These are phyloP conservation scores for Talaromyces sp. DNA, from an alignment of 2,329 filamentous ascomycete species.

Conservation along the genomic window DNA sequence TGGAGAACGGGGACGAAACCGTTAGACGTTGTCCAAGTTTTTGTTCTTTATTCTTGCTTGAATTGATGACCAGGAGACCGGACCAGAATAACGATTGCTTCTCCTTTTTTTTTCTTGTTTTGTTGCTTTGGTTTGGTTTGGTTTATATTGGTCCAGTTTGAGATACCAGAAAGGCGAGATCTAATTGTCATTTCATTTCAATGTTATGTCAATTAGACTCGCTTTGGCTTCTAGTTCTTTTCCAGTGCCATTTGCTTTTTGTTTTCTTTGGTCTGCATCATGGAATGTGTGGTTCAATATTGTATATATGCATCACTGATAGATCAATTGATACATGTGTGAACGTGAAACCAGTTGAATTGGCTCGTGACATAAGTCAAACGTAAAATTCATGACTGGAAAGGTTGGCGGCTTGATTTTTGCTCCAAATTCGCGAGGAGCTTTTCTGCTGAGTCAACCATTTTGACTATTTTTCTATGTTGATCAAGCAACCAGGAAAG, in stretches of 20 bases:
- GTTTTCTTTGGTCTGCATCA: not conserved
- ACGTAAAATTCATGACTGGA: no score
- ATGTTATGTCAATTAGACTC: not conserved
- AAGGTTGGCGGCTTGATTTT: no score
- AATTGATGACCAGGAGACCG: not conserved
- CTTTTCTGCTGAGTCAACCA: no score
- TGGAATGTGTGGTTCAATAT: not conserved
- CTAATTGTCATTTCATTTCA: not conserved
- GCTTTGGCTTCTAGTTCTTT: not conserved
- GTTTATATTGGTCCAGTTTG: not conserved
- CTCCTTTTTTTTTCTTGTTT: not conserved
- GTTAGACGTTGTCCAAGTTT: not conserved
- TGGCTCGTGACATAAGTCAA: not conserved
- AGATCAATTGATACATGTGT: not conserved
- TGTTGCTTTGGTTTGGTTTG: not conserved
- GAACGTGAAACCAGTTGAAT: no score
- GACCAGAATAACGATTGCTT: not conserved
- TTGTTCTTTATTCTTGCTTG: not conserved
- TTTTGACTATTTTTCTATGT: no score
- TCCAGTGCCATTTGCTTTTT: not conserved
- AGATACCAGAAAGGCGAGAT: not conserved
- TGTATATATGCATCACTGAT: not conserved
- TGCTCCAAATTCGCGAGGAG: no score
- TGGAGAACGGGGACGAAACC: constrained; percentile 9
- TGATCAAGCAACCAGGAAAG: no score